Percentiles rank a stretch among this genome's conserved stretches.
Evolutionary conservation across 352 stramenopile genomes (phyloP).

Genomic region (Phytophthora pseudosyringae): DNA sequence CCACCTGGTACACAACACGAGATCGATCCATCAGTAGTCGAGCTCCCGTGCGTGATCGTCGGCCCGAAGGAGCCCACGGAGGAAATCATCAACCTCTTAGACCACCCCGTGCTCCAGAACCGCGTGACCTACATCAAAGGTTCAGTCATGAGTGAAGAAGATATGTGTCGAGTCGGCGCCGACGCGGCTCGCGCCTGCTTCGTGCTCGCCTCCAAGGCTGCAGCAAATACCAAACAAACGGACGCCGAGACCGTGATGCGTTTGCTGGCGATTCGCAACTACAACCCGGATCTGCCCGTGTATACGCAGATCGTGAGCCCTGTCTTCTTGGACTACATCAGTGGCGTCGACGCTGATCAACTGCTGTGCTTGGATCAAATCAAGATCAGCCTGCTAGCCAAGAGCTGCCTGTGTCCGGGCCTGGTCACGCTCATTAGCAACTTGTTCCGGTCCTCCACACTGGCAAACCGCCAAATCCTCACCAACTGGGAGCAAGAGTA

Average conservation of each 20-base stretch:
- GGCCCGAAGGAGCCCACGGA: slow-evolving; percentile 59
- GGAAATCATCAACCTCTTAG: slow-evolving; percentile 55
- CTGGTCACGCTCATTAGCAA: slow-evolving; percentile 71
- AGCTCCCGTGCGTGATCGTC: slow-evolving; percentile 63
- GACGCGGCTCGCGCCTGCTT: slow-evolving; percentile 65
- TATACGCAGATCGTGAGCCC: slow-evolving; percentile 69
- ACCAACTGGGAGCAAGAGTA: slow-evolving; percentile 60
- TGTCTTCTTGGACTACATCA: slow-evolving; percentile 66
- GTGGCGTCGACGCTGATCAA: slow-evolving; percentile 57
- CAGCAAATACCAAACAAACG: slow-evolving; percentile 40
- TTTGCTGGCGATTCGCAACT: slow-evolving; percentile 67
- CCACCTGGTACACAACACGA: slow-evolving; percentile 9
- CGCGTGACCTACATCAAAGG: slow-evolving; percentile 72
- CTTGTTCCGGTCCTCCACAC: slow-evolving; percentile 54
- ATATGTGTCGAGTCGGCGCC: slow-evolving; percentile 62
- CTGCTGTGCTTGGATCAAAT: slow-evolving; percentile 68
- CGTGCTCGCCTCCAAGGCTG: slow-evolving; percentile 58
- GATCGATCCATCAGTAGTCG: slow-evolving; percentile 39
- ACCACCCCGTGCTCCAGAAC: slow-evolving; percentile 66
- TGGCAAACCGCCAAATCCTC: slow-evolving; percentile 32
- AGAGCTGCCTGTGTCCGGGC: slow-evolving; percentile 66
- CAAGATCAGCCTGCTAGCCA: slow-evolving; percentile 69
- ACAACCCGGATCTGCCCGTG: slow-evolving; percentile 60
- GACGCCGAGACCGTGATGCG: slow-evolving; percentile 67
- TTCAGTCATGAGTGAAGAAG: slow-evolving; percentile 70